These are phyloP conservation scores for Nakazawaea anatomiae DNA, from an alignment of 805 yeast species.

Conservation along the genomic window DNA sequence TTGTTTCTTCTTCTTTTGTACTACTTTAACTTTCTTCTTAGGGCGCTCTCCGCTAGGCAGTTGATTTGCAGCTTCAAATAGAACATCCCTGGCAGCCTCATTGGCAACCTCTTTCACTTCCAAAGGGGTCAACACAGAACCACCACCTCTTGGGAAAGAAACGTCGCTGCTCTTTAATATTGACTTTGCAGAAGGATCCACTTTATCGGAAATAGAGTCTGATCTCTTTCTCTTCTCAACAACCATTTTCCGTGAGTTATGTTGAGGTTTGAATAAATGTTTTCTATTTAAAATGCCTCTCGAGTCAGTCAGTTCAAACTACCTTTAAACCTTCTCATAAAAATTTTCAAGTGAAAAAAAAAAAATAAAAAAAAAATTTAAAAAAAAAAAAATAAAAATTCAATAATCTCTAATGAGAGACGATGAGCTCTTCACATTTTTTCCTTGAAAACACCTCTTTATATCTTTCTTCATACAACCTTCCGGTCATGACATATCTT, in stretches of 20 bases:
- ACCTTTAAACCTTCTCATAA: not conserved
- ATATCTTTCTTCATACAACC: no score
- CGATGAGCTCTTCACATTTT: not conserved
- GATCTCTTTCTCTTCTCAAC: slow-evolving; percentile 44
- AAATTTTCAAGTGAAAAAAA: slow-evolving; percentile 9
- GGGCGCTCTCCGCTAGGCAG: slow-evolving; percentile 20
- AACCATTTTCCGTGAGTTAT: slow-evolving; percentile 13
- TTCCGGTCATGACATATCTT: no score
- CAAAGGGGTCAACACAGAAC: slow-evolving; percentile 75
- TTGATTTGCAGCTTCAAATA: slow-evolving; percentile 42
- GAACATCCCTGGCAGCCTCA: slow-evolving; percentile 84
- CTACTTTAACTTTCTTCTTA: slow-evolving; percentile 32
- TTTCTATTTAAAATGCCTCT: no score
- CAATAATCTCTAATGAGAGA: no score
- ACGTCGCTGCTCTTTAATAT: slow-evolving; percentile 30
- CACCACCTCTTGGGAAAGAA: slow-evolving; percentile 95
- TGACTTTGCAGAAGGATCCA: slow-evolving; percentile 20
- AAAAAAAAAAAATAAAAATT: slow-evolving; percentile 7
- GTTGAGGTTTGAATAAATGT: not conserved
- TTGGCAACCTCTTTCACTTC: slow-evolving; percentile 91
- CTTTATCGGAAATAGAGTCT: slow-evolving; percentile 26
- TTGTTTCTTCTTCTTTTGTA: slow-evolving; percentile 17
- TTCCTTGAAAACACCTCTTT: no score
- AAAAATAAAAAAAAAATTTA: slow-evolving; percentile 6
- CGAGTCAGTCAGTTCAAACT: not conserved